Percentiles rank a stretch among this genome's conserved stretches.
Conservation (phyloP, 139 green algal species). For the Closterium sp. region DNA sequence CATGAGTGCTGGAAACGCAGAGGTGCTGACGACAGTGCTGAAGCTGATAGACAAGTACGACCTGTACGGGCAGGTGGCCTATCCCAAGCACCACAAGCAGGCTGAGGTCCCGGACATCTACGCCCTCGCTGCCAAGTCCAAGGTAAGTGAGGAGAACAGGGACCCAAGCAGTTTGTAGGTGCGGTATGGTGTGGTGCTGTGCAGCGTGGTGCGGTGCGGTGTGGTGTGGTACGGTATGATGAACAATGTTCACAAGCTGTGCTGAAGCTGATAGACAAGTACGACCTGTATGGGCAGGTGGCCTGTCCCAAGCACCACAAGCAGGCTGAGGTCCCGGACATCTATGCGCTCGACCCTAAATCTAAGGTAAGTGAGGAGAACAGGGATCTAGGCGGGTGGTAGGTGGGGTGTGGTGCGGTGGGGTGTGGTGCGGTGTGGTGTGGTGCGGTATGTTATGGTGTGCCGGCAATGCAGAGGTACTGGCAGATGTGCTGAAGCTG, state of each 20-base stretch:
- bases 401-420: no score
- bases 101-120: conserved; percentile 94
- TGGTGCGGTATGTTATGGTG: conserved; percentile 7
- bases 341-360: conserved; percentile 65
- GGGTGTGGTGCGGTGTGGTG: no score
- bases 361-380: conserved; percentile 37
- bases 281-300: conserved; percentile 52
- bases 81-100: conserved; percentile 83
- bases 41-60: conserved; percentile 91
- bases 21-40: conserved; percentile 81
- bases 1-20: conserved; percentile 71
- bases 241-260: no score
- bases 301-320: conserved; percentile 89
- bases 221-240: background rate
- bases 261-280: no score
- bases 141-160: conserved; percentile 7
- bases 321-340: conserved; percentile 81
- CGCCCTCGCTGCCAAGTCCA: conserved; percentile 65
- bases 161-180: no score
- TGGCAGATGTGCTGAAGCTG: no score
- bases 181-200: no score
- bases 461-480: no score
- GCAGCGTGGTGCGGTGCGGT: no score
- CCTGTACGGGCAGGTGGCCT: conserved; percentile 83
- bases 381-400: no score